Base-by-base conservation (phyloP, 257 asterid species). In the Thymus mandschuricus region DNA sequence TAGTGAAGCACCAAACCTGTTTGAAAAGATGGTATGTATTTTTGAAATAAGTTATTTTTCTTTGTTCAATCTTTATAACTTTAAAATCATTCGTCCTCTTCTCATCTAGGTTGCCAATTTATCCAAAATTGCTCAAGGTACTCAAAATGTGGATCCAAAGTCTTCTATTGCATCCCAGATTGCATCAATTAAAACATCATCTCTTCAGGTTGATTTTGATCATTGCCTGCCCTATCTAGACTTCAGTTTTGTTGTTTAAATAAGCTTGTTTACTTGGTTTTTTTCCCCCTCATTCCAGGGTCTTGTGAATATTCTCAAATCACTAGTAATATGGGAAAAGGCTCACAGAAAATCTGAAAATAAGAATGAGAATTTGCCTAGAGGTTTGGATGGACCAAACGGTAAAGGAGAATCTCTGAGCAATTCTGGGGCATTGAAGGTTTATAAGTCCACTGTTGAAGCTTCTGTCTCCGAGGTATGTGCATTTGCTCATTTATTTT, bases 111-210 rank as follows among this genome's bases (percentile, higher is more conserved):
- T 86, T 70, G 81, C 95, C 66, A 68, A 92, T 59, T 77, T 95
- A 78, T 89, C 97, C 55, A 95, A 87, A 87, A 82, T 95, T 74
- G 87, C 96, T 65, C 99, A 95, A 87, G 98, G 96, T 70, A 88
- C 93, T 75, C 97, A 83, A 82, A 84, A 66, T 82, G 75, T 83
- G 72, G 99, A 95, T 76, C 94, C 98, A 75, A 95, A 87, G 77
- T 87, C 97, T 56, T 83, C 82, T 65, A 76, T 84, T 64, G 88
- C 96, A 65, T 78, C 92, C 72, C 96, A 88, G 78, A 79, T 73
- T 62, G 91, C 83, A 64, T 87, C 90, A 64, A 76, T 86, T 51
- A 95, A 95, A 82, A 88, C 94, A 73, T 85, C 91, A 75, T 89
- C 97, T 66, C 93, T 92, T 76, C 96, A 95, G 94, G 99, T 89